phyloP scores from a whole-genome alignment of 2,329 filamentous ascomycete species.

The Alternaria rosae region DNA sequence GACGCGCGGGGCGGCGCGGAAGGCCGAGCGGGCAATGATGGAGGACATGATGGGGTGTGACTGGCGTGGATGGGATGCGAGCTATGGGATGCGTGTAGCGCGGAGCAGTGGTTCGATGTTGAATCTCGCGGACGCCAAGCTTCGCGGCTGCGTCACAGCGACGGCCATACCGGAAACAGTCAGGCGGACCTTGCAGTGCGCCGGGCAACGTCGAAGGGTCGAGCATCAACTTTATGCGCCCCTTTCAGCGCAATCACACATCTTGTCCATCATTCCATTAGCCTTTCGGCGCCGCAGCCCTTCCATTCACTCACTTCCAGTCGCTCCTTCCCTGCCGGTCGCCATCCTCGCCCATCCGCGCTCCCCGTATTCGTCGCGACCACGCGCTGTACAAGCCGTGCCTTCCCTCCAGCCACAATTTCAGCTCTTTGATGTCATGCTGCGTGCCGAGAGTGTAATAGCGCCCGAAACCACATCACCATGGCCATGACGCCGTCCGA shows the following conservation, averaged over 20 bases:
- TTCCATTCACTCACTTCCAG: constrained; percentile 27
- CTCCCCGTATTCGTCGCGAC: constrained; percentile 7
- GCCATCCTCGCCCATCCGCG: constrained; percentile 9
- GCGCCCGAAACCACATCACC: constrained; percentile 37
- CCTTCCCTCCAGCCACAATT: not conserved
- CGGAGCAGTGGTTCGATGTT: constrained; percentile 28
- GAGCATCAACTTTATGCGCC: constrained; percentile 24
- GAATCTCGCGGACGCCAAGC: constrained; percentile 25
- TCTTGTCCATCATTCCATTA: constrained; percentile 4
- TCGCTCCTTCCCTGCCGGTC: constrained; percentile 16
- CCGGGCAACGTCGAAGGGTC: constrained; percentile 7
- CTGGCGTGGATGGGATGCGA: constrained; percentile 10
- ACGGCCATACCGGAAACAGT: constrained; percentile 15
- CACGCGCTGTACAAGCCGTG: not conserved
- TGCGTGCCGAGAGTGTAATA: constrained; percentile 28
- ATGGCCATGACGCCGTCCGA: constrained; percentile 44
- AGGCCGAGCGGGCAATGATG: constrained; percentile 54
- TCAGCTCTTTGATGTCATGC: constrained; percentile 42
- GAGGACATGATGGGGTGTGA: constrained; percentile 53
- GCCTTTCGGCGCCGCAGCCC: constrained; percentile 22
- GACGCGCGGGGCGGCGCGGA: constrained; percentile 57
- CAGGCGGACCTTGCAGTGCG: constrained; percentile 24
- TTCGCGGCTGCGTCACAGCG: constrained; percentile 22
- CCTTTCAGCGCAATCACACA: constrained; percentile 22
- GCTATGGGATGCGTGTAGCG: constrained; percentile 23